These are phyloP conservation scores for Boletellus deceptivus DNA, from an alignment of 1,284 basidiomycete species.

Conservation along the genomic window DNA sequence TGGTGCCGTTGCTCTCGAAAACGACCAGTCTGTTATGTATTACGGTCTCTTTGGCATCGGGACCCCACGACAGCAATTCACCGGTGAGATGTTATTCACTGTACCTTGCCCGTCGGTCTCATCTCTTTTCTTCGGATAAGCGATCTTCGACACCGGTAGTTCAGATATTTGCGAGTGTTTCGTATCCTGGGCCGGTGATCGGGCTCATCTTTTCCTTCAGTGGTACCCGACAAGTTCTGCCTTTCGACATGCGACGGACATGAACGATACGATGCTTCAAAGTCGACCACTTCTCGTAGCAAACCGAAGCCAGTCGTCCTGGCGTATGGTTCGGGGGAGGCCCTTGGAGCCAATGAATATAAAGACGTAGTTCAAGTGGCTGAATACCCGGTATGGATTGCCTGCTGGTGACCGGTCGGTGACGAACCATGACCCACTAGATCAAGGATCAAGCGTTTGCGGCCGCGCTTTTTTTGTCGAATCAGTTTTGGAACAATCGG, in stretches of 20 bases:
- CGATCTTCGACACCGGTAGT: slow-evolving; percentile 41
- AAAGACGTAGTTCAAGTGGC: slow-evolving; percentile 24
- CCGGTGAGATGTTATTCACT: slow-evolving; percentile 13
- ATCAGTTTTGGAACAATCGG: slow-evolving; percentile 29
- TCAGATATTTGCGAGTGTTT: slow-evolving; percentile 20
- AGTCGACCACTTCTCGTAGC: slow-evolving; percentile 24
- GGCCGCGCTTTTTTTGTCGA: slow-evolving; percentile 37
- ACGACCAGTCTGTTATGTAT: slow-evolving; percentile 26
- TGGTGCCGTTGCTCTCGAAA: slow-evolving; percentile 19
- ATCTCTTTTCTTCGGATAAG: slow-evolving; percentile 18
- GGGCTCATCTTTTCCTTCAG: slow-evolving; percentile 17
- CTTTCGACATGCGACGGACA: slow-evolving; percentile 31
- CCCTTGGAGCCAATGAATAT: slow-evolving; percentile 16
- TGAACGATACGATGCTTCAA: slow-evolving; percentile 27
- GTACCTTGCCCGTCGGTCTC: not conserved
- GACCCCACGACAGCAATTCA: slow-evolving; percentile 34
- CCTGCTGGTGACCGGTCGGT: not conserved
- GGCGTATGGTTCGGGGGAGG: slow-evolving; percentile 34
- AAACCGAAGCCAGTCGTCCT: slow-evolving; percentile 18
- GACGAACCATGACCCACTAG: slow-evolving; percentile 18
- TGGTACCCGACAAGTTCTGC: slow-evolving; percentile 39
- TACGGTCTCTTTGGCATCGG: slow-evolving; percentile 40
- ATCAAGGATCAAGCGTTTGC: slow-evolving; percentile 38
- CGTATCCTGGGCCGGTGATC: too few species aligned
- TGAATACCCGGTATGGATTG: slow-evolving; percentile 15